Base-by-base conservation (phyloP, 2,329 filamentous ascomycete genomes). In the Hyphodiscus sp. region DNA sequence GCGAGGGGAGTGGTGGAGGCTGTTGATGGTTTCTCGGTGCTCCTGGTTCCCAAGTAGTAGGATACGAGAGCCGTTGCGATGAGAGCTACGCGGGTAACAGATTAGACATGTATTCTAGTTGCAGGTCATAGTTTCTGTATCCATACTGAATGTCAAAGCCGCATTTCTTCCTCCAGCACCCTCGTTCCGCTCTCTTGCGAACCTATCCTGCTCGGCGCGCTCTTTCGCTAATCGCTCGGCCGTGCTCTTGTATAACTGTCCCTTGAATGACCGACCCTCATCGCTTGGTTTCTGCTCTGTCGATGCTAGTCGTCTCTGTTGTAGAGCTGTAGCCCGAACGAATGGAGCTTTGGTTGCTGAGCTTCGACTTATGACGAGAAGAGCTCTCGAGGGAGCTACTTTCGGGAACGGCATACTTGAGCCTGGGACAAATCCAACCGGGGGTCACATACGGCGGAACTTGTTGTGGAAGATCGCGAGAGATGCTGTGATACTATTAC, bases 201-300 rank as follows among this genome's bases (percentile, higher is more conserved):
- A 80, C 58, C 76, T 73, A 62, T 75, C 75, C 20, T 77, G 71
- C 66, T 82, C 78, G 54, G 74, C 73, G 48, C 73, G 71, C 67
- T 84, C 80, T n/a, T 76, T 70, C 58, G 74, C 71, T 58, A 83
- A 70, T 55, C 81, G 76, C 51, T 75, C 72, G 49, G 73, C 74
- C 48, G 82, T 80, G 58, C 79, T 82, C 59, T 80, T 77, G 63
- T 81, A 78, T 61, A 84, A 74, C 69, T 83, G 81, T 19, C 79
- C 79, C 61, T 78, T 76, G 64, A 83, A 84, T 2, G 72, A 60
- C 33, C 56, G 60, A 4, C 61, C 63, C n/a, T 61, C 53, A 4
- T 49, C 48, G n/a, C 55, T 57, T 33, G 46, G 49, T 42, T 57
- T 56, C 33, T 59, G 55, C 38, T 65, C 58, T 38, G 63, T 63